Conservation (phyloP, 2,329 filamentous ascomycete species). For the Leptosphaerulina australis region DNA sequence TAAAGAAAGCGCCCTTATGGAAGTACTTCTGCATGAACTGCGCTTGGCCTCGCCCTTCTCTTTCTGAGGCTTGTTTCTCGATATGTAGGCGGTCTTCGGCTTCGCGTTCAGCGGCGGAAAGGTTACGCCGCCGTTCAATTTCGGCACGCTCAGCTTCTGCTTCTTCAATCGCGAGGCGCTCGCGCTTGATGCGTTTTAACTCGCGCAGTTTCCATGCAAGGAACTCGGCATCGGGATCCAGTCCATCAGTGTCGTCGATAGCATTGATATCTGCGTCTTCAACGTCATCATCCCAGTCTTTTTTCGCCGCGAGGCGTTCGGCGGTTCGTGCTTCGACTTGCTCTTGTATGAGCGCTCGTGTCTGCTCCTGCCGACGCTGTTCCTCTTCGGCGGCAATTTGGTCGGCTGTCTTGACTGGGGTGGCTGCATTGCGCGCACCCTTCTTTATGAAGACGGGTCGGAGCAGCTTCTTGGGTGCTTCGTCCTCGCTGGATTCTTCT, state of each 20-base stretch:
- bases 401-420: constrained; percentile 45
- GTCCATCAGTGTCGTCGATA: constrained; percentile 85
- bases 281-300: constrained; percentile 79
- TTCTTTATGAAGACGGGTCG: constrained; percentile 73
- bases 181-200: constrained; percentile 83
- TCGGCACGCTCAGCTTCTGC: constrained; percentile 87
- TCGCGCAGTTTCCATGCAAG: constrained; percentile 95
- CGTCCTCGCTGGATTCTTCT: constrained; percentile 65
- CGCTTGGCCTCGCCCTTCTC: constrained; percentile 77
- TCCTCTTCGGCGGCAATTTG: constrained; percentile 57
- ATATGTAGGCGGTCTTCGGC: constrained; percentile 83
- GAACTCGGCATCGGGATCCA: constrained; percentile 85
- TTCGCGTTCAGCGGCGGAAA: constrained; percentile 83
- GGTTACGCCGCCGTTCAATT: constrained; percentile 82
- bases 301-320: constrained; percentile 75
- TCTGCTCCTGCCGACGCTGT: constrained; percentile 69
- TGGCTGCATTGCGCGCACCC: constrained; percentile 58
- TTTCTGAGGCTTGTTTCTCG: constrained; percentile 77
- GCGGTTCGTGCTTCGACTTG: constrained; percentile 83
- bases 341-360: constrained; percentile 82
- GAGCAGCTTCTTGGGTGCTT: constrained; percentile 62
- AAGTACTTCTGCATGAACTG: constrained; percentile 94
- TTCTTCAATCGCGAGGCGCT: constrained; percentile 81
- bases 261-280: constrained; percentile 71
- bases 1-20: constrained; percentile 96